These are phyloP conservation scores for Astrothelium macrocarpum DNA, from an alignment of 495 filamentous ascomycete species.

Conservation along the genomic window DNA sequence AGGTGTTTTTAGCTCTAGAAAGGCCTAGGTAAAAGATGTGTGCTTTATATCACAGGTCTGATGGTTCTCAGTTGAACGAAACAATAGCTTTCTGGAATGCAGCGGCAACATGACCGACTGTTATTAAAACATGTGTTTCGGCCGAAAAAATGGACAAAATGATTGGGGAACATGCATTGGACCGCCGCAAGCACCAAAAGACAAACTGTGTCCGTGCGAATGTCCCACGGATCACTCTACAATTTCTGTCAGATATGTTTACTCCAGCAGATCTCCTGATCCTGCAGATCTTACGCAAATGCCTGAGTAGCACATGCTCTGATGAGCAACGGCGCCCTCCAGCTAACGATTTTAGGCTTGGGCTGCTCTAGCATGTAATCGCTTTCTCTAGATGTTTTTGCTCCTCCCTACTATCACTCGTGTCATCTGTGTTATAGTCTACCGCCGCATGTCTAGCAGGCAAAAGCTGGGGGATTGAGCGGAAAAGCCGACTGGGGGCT, in stretches of 20 bases:
- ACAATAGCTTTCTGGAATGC: neutral
- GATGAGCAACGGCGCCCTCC: constrained; percentile 30
- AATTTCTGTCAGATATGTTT: constrained; percentile 39
- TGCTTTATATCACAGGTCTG: too few species aligned
- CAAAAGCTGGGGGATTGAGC: neutral
- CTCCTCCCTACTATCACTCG: neutral
- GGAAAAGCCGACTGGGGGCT: neutral
- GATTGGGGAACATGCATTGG: constrained; percentile 16
- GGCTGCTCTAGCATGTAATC: neutral
- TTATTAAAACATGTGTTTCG: neutral
- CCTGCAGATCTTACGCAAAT: neutral
- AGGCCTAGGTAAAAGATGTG: neutral
- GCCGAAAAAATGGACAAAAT: constrained; percentile 7
- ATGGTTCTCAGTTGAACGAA: constrained; percentile 2
- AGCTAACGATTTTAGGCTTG: neutral
- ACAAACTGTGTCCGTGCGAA: constrained; percentile 35
- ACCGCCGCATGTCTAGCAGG: neutral
- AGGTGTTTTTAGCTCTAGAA: neutral
- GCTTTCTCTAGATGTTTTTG: neutral
- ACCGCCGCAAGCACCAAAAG: constrained; percentile 30
- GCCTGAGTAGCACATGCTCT: constrained; percentile 29
- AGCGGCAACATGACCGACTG: neutral
- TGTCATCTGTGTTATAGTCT: neutral
- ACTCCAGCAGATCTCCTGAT: constrained; percentile 31
- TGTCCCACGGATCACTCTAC: constrained; percentile 35